Percentiles rank a stretch among this genome's conserved stretches.
These are phyloP conservation scores for Clavispora carvajalis DNA, from an alignment of 805 yeast genomes.

Conservation along the genomic window DNA sequence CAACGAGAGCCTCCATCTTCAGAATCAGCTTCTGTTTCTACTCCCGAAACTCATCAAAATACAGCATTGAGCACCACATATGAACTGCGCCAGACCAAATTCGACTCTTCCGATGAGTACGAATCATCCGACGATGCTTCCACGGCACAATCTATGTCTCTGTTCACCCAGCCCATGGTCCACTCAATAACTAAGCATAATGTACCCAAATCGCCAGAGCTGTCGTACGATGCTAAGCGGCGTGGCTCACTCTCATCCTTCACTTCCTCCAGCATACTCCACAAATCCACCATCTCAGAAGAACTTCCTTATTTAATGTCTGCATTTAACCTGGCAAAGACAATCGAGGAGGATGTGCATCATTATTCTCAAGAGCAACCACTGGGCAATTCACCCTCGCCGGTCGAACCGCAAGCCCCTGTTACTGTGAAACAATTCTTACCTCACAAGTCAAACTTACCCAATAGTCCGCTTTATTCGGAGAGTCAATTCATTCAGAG, in stretches of 20 bases:
- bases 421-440: constrained; percentile 11
- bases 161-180: constrained; percentile 28
- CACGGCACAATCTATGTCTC: constrained; percentile 15
- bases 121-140: constrained; percentile 25
- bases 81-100: neutral
- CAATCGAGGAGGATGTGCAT: constrained; percentile 43
- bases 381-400: too few species aligned
- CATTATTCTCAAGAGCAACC: constrained; percentile 15
- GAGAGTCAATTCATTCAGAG: constrained; percentile 26
- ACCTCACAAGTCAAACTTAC: constrained; percentile 23
- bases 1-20: too few species aligned
- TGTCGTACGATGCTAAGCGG: constrained; percentile 11
- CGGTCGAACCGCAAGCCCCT: too few species aligned
- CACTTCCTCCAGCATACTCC: constrained; percentile 34
- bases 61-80: neutral
- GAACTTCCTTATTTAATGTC: constrained; percentile 62
- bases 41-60: too few species aligned
- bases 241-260: constrained; percentile 25
- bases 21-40: constrained; percentile 6
- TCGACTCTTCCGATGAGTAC: constrained; percentile 16
- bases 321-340: constrained; percentile 61
- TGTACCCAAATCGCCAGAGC: neutral
- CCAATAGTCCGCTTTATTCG: constrained; percentile 29
- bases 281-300: constrained; percentile 52
- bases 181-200: constrained; percentile 33